Evolutionary conservation across 2,329 filamentous ascomycete species (phyloP), one percentile per base, ranked within the genome.

Genomic region (Trichoderma sp.): DNA sequence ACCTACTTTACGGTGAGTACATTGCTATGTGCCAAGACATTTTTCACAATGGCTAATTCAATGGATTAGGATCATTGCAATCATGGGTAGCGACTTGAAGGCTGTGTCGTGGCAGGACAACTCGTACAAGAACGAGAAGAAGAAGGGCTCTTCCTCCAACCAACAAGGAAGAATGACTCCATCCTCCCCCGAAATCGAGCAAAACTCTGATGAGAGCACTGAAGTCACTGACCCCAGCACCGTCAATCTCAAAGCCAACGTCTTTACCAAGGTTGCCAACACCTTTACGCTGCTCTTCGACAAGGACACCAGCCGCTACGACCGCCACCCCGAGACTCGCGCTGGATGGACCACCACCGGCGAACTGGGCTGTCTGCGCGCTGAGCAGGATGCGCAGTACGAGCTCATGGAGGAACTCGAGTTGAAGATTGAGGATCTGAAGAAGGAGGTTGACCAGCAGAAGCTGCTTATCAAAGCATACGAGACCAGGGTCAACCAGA

Each of bases 381-480:
- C 31, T 3, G 41, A 71, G 62, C 67, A 73, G 16, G 60, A 73
- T 12, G 38, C 69, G 29, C 60, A 73, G 38, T 73, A 73, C 16
- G 41, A 65, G 29, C 33, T 73, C 60, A 64, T 75, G 63, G 50
- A 62, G 24, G 67, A 64, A 9, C 35, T 72, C 3, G 53, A 72
- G 75, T 24, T 35, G 27, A 59, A 67, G 35, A 71, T 75, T 38
- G 53, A 68, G 69, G 59, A 45, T 16, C 8, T 76, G 64, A 64
- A n/a, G 41, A 71, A 71, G 67, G 53, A 60, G 9, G 31, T 72
- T 29, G 35, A 9, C 16, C 60, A 62, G 31, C 75, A 64, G 21
- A 45, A 69, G 62, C 24, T 33, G 24, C 53, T 63, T 14, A 12
- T 65, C 69, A 65, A 65, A 21, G 60, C 60, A 6, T 73, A 73